phyloP scores from a whole-genome alignment of 345 rosid genomes.

The Syzygium aromaticum region DNA sequence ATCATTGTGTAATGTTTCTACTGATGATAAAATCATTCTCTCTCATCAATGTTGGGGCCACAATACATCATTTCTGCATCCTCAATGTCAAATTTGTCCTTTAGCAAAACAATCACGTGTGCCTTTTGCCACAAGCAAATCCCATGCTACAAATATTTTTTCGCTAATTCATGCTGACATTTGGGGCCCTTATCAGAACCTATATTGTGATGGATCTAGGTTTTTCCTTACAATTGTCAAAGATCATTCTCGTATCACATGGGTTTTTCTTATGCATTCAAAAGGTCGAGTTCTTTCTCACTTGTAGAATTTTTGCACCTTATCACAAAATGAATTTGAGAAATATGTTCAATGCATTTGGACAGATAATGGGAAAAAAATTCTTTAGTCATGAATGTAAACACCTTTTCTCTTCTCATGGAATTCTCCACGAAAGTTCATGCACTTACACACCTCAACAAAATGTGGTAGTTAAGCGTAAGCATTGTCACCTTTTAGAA shows the following conservation, averaged over 20 bases:
- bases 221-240: too few species aligned
- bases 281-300: neutral
- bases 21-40: neutral
- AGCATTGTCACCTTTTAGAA: neutral
- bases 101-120: too few species aligned
- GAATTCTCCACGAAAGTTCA: neutral
- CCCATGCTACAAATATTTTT: too few species aligned
- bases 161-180: too few species aligned
- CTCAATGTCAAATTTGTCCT: too few species aligned
- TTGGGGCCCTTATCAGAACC: too few species aligned
- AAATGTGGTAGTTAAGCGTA: neutral
- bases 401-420: neutral
- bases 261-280: neutral
- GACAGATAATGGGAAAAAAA: neutral
- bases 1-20: too few species aligned
- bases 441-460: neutral
- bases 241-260: neutral
- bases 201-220: too few species aligned
- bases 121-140: too few species aligned
- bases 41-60: neutral
- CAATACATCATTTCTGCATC: fast-evolving
- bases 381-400: neutral
- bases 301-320: neutral
- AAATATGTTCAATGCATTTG: neutral
- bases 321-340: too few species aligned